phyloP scores from a whole-genome alignment of 2,329 filamentous ascomycete species.

The Pyricularia pennisetigena region DNA sequence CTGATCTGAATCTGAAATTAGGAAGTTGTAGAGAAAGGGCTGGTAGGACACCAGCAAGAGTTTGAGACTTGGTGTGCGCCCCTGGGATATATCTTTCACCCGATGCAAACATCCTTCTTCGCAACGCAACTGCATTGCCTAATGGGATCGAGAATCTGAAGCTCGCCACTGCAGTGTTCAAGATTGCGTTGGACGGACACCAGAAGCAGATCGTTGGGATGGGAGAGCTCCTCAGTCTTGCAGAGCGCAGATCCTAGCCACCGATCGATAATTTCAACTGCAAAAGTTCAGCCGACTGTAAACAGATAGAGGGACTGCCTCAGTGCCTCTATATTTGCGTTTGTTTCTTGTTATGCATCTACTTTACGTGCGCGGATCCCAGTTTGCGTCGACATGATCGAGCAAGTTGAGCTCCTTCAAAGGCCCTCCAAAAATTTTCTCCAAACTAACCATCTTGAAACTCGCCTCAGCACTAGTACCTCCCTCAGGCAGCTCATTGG shows the following conservation, averaged over 20 bases:
- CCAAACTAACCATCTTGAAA: constrained; percentile 37
- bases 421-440: constrained; percentile 24
- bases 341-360: not conserved
- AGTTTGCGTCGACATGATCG: constrained; percentile 24
- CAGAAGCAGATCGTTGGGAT: constrained; percentile 22
- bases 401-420: constrained; percentile 19
- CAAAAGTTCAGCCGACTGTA: no score
- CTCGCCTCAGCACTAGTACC: constrained; percentile 34
- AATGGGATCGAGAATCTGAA: constrained; percentile 23
- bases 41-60: constrained; percentile 20
- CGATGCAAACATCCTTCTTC: constrained; percentile 15
- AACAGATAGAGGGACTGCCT: no score
- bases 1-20: constrained; percentile 2
- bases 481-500: constrained; percentile 36
- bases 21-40: constrained; percentile 27
- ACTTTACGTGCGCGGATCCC: constrained; percentile 22
- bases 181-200: constrained; percentile 24
- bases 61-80: constrained; percentile 27
- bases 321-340: no score
- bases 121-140: constrained; percentile 17
- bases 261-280: not conserved
- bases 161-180: constrained; percentile 25
- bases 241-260: not conserved
- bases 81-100: constrained; percentile 21
- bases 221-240: not conserved